phyloP scores from a whole-genome alignment of 164 flowering plant species.

The Chloranthus sessilifolius region DNA sequence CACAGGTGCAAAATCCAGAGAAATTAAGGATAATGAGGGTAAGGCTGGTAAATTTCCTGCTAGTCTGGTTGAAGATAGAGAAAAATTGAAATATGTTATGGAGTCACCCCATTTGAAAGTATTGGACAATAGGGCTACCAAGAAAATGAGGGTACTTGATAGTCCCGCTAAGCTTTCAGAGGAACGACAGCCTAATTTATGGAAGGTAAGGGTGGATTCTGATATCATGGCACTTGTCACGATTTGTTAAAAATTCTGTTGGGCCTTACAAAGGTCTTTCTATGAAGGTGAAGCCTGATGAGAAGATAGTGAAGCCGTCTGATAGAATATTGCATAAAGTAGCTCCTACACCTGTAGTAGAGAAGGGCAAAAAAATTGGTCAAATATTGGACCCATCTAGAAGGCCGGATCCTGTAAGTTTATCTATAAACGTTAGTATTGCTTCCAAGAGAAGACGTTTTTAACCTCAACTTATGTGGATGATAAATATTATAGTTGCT shows the following conservation, averaged over 20 bases:
- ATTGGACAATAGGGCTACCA: constrained; percentile 29
- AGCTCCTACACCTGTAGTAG: constrained; percentile 8
- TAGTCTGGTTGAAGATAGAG: constrained; percentile 13
- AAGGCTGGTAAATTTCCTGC: constrained; percentile 9
- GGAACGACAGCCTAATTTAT: constrained; percentile 6
- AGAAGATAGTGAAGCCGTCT: constrained; percentile 21
- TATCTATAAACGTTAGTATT: too few species aligned
- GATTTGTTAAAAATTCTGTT: constrained; percentile 15
- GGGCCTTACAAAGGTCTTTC: constrained; percentile 12
- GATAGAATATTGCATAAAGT: constrained; percentile 24
- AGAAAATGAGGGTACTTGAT: constrained; percentile 36
- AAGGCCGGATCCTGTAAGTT: constrained; percentile 59
- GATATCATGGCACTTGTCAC: too few species aligned
- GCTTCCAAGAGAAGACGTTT: too few species aligned
- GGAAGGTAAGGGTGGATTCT: constrained; percentile 8
- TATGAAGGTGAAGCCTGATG: constrained; percentile 23
- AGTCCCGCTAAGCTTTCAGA: constrained; percentile 16
- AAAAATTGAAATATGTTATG: constrained; percentile 18
- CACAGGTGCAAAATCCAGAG: too few species aligned
- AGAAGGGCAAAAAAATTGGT: constrained; percentile 14
- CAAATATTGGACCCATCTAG: constrained; percentile 33
- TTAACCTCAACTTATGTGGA: too few species aligned
- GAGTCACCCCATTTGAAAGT: constrained; percentile 18
- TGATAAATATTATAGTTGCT: too few species aligned
- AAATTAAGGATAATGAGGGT: constrained; percentile 7